phyloP scores from a whole-genome alignment of 2,329 filamentous ascomycete species.

The Fusarium sp. region DNA sequence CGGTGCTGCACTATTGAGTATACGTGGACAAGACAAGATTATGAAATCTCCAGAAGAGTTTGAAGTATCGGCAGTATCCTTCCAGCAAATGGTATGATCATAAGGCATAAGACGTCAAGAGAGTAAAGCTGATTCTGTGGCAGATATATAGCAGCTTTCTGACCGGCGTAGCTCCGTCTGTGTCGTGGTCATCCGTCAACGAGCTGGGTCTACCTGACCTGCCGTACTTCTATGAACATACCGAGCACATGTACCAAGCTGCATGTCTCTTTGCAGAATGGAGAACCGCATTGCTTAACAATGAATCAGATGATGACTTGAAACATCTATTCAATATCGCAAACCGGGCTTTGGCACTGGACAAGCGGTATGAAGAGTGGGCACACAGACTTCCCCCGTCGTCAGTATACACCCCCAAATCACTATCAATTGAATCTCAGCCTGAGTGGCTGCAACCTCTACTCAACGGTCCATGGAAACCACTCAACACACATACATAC shows the following conservation, averaged over 20 bases:
- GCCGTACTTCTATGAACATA: neutral
- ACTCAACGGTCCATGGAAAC: neutral
- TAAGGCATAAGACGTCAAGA: accelerated
- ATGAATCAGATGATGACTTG: neutral
- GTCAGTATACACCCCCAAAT: neutral
- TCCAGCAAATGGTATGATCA: neutral
- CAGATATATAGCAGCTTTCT: neutral
- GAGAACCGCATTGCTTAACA: neutral
- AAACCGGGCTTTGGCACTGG: neutral
- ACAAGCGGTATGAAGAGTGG: neutral
- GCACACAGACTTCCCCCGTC: neutral
- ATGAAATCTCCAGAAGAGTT: neutral
- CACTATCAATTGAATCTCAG: neutral
- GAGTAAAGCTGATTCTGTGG: neutral
- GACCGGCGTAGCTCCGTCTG: neutral
- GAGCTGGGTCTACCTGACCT: neutral
- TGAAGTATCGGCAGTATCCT: neutral
- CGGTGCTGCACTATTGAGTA: neutral
- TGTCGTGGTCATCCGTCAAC: neutral
- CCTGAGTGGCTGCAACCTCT: neutral
- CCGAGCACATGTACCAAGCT: neutral
- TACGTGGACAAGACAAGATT: neutral
- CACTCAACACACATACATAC: neutral
- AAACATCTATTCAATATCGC: neutral
- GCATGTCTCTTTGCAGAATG: neutral